phyloP scores from a whole-genome alignment of 768 basidiomycete species.

The Lyophyllum atratum region DNA sequence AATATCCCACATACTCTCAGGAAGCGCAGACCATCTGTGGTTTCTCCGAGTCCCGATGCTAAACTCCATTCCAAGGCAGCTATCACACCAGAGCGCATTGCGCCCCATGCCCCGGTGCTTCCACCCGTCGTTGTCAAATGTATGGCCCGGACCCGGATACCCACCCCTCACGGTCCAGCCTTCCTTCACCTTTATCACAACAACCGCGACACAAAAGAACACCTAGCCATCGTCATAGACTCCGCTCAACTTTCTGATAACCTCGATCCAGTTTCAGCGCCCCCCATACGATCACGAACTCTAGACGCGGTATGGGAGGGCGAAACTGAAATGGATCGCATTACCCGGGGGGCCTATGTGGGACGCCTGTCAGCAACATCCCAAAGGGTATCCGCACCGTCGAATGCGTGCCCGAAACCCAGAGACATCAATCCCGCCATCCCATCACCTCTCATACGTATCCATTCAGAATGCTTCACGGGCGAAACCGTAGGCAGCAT shows the following conservation, averaged over 20 bases:
- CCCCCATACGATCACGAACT: constrained; percentile 75
- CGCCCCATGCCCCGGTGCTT: constrained; percentile 21
- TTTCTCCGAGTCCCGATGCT: constrained; percentile 22
- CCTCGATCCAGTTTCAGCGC: constrained; percentile 37
- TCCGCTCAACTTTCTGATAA: constrained; percentile 75
- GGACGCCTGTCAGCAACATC: constrained; percentile 72
- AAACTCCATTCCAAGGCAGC: constrained; percentile 27
- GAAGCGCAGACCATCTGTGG: constrained; percentile 41
- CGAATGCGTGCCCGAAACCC: constrained; percentile 19
- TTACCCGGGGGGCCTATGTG: constrained; percentile 91
- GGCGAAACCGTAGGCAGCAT: constrained; percentile 98
- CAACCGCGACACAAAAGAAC: constrained; percentile 89
- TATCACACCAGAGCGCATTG: constrained; percentile 18
- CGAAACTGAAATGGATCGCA: constrained; percentile 93
- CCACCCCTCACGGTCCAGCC: constrained; percentile 90
- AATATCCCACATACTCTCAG: constrained; percentile 40
- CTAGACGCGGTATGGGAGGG: constrained; percentile 85
- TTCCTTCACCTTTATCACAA: constrained; percentile 97
- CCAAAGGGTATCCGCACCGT: constrained; percentile 43
- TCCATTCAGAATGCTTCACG: constrained; percentile 98
- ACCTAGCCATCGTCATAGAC: constrained; percentile 94
- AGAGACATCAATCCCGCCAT: constrained; percentile 31
- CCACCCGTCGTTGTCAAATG: constrained; percentile 75
- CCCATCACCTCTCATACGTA: constrained; percentile 84
- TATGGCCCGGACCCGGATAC: constrained; percentile 96